These are phyloP conservation scores for Fusarium pilosicola DNA, from an alignment of 2,329 filamentous ascomycete species.

Conservation along the genomic window DNA sequence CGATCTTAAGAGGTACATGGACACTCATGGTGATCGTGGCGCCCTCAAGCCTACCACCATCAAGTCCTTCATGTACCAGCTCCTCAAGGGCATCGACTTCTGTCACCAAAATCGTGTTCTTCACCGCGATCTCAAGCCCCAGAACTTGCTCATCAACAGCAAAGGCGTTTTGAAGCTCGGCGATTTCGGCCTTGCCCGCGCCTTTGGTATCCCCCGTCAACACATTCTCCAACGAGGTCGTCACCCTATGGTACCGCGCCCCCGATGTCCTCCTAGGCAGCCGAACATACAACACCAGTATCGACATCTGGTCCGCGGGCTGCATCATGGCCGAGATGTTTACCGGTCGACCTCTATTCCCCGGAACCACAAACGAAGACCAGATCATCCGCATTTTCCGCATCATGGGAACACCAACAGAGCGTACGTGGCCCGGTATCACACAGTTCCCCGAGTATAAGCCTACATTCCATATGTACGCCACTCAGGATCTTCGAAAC, in stretches of 20 bases:
- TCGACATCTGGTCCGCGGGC: slow-evolving; percentile 98
- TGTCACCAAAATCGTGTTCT: slow-evolving; percentile 97
- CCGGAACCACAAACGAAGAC: slow-evolving; percentile 97
- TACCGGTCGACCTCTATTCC: slow-evolving; percentile 93
- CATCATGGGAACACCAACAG: slow-evolving; percentile 97
- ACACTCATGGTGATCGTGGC: slow-evolving; percentile 87
- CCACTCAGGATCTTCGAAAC: slow-evolving; percentile 86
- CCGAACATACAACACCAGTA: slow-evolving; percentile 98
- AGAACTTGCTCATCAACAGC: slow-evolving; percentile 94
- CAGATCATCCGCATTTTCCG: slow-evolving; percentile 97
- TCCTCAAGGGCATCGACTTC: slow-evolving; percentile 94
- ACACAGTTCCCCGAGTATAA: slow-evolving; percentile 98
- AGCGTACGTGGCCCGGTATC: slow-evolving; percentile 95
- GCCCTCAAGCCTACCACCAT: slow-evolving; percentile 89
- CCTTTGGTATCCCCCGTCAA: slow-evolving; percentile 98
- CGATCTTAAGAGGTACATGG: slow-evolving; percentile 99
- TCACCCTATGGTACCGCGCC: slow-evolving; percentile 97
- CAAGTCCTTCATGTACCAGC: slow-evolving; percentile 99
- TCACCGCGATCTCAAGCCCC: slow-evolving; percentile 94
- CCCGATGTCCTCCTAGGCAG: slow-evolving; percentile 94
- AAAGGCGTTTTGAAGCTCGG: slow-evolving; percentile 92
- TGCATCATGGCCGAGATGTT: slow-evolving; percentile 99
- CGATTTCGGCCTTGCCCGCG: slow-evolving; percentile 92
- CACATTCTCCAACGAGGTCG: slow-evolving; percentile 97
- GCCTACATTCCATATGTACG: slow-evolving; percentile 91